Conservation (phyloP, 495 filamentous ascomycete species). For the Hypoxylon perforatum region DNA sequence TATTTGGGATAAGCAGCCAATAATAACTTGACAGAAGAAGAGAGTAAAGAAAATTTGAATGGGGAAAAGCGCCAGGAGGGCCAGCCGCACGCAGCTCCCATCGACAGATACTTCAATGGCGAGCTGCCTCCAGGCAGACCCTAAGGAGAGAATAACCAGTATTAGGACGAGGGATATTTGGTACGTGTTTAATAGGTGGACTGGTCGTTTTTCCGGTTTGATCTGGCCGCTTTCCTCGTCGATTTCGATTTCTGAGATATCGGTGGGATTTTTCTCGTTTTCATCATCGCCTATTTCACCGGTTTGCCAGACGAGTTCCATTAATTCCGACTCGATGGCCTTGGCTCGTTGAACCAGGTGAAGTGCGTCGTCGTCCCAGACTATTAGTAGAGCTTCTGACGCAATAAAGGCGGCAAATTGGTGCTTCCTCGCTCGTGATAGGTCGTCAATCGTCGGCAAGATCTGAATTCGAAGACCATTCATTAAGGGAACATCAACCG, state of each 20-base stretch:
- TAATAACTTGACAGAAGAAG: slow-evolving; percentile 79
- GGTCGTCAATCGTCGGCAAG: slow-evolving; percentile 73
- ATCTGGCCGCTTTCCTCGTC: slow-evolving; percentile 77
- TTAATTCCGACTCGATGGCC: slow-evolving; percentile 76
- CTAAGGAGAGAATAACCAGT: slow-evolving; percentile 70
- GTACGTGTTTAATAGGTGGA: slow-evolving; percentile 73
- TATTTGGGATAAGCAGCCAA: slow-evolving; percentile 78
- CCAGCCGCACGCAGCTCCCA: slow-evolving; percentile 67
- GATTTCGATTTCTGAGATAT: slow-evolving; percentile 62
- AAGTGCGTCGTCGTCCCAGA: slow-evolving; percentile 81
- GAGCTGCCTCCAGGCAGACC: slow-evolving; percentile 73
- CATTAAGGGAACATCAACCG: slow-evolving; percentile 76
- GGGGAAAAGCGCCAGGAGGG: slow-evolving; percentile 70
- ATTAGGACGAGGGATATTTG: slow-evolving; percentile 72
- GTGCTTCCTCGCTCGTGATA: slow-evolving; percentile 73
- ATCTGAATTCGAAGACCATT: slow-evolving; percentile 81
- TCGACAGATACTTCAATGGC: slow-evolving; percentile 76
- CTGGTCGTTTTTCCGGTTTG: slow-evolving; percentile 70
- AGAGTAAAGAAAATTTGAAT: slow-evolving; percentile 84
- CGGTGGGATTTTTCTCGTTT: slow-evolving; percentile 57
- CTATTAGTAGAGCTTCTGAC: slow-evolving; percentile 71
- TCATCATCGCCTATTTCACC: slow-evolving; percentile 61
- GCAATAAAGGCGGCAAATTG: slow-evolving; percentile 83
- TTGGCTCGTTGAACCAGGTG: slow-evolving; percentile 73
- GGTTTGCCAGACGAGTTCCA: slow-evolving; percentile 77